Evolutionary conservation across 2,329 filamentous ascomycete species (phyloP), one percentile per base, ranked within the genome.

Genomic region (Gnomoniopsis smithogilvyi): DNA sequence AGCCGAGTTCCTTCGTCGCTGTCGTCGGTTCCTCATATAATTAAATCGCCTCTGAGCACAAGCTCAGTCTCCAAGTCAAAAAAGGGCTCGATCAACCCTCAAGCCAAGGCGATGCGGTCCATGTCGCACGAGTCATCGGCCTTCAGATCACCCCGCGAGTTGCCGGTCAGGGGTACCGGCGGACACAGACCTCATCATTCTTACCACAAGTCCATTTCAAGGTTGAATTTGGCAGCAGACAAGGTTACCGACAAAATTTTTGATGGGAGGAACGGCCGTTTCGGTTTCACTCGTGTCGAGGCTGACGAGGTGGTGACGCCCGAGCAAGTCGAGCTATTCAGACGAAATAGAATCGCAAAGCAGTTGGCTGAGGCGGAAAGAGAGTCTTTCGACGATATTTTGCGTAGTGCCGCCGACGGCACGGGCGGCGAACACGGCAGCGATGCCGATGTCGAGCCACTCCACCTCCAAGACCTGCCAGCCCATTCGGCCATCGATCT

Each of bases 291-390:
- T 19, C 60, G 77, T 50, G 75, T 82, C 55, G 82, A 87, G 62
- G 83, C 78, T 0, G 81, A 85, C 54, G 84, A 87, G 70, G 83
- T 85, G 74, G 69, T 86, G 14, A 81, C 82, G 12, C 78, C 82
- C 19, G 75, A 77, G 36, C 77, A 78, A 41, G 71, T 85, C 24
- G 76, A 82, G 63, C 73, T 76, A 52, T 74, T 79, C 22, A 77
- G 73, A 51, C 72, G 69, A 66, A 76, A 72, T 56, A 70, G 75
- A 19, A 68, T 73, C 41, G 71, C 71, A 26, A 70, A 72, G 46
- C 21, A 47, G 19, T 12, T 19, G 57, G 58, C 66, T 36, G 63
- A 64, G 51, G 59, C 61, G 36, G 53, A 60, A 46, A 56, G 65
- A 57, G 24, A 66, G 64, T 26, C 59, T 47, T 69, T 67, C 46